Conservation (phyloP, 441 rosid genomes). For the Jatropha multifida region DNA sequence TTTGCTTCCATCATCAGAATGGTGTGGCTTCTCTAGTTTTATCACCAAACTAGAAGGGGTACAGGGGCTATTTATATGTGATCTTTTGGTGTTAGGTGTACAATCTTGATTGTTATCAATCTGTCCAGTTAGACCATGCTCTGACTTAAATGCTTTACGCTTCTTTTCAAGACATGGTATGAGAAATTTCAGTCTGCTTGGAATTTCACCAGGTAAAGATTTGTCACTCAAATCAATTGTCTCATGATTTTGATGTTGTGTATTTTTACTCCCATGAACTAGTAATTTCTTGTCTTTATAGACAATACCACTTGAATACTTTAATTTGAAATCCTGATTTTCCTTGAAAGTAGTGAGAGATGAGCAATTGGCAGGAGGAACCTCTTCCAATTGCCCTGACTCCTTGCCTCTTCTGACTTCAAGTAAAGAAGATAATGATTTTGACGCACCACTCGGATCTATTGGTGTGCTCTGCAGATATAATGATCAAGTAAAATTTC, state of each 20-base stretch:
- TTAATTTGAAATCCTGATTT: conserved; percentile 38
- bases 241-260: conserved; percentile 37
- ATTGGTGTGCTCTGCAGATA: conserved; percentile 32
- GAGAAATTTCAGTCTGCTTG: conserved; percentile 36
- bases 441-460: conserved; percentile 25
- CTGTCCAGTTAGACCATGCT: conserved; percentile 25
- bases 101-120: conserved; percentile 25
- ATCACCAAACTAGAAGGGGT: conserved; percentile 31
- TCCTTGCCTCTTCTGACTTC: conserved; percentile 43
- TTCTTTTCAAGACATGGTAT: conserved; percentile 50
- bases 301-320: conserved; percentile 36
- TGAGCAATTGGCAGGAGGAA: conserved; percentile 78
- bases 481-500: conserved; percentile 21
- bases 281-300: conserved; percentile 37
- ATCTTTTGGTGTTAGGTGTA: conserved; percentile 34
- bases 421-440: conserved; percentile 37
- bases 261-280: conserved; percentile 37
- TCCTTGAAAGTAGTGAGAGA: conserved; percentile 47
- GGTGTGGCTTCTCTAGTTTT: conserved; percentile 34
- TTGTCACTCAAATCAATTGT: conserved; percentile 36
- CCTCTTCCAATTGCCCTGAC: conserved; percentile 42
- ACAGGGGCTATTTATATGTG: conserved; percentile 28
- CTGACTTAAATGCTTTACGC: conserved; percentile 44
- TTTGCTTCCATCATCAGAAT: conserved; percentile 26
- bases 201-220: conserved; percentile 32